These are phyloP conservation scores for Kuraishia cidri DNA, from an alignment of 805 yeast species.

Conservation along the genomic window DNA sequence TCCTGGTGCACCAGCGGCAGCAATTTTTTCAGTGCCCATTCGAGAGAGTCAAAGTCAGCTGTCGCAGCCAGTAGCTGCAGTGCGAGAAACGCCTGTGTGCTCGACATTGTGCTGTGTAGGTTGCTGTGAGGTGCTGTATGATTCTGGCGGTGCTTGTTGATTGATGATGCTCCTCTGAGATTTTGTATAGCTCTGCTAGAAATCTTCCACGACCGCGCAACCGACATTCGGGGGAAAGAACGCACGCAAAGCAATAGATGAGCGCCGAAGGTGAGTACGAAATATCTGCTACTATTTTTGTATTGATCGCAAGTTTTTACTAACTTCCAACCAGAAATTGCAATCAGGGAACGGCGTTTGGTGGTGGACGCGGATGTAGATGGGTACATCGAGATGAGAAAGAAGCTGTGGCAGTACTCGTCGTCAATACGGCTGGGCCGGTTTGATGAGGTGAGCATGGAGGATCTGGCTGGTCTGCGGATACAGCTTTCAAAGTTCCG, in stretches of 20 bases:
- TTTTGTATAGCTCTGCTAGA: too few species aligned
- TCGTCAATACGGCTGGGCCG: conserved; percentile 8
- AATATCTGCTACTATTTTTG: too few species aligned
- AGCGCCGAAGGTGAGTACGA: too few species aligned
- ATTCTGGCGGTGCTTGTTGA: too few species aligned
- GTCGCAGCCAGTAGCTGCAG: background rate
- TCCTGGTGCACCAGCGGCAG: background rate
- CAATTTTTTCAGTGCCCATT: background rate
- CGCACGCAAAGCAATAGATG: too few species aligned
- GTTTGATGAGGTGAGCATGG: conserved; percentile 6
- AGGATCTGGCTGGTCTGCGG: conserved; percentile 10
- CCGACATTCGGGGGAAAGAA: too few species aligned
- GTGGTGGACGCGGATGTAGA: conserved; percentile 21
- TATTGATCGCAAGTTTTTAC: too few species aligned
- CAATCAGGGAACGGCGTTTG: background rate
- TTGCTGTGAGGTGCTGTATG: too few species aligned
- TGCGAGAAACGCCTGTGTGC: background rate
- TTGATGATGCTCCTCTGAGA: too few species aligned
- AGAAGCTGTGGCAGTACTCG: conserved; percentile 9
- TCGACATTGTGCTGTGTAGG: too few species aligned
- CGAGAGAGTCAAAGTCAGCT: background rate
- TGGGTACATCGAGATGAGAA: conserved; percentile 12
- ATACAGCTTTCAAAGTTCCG: conserved; percentile 9
- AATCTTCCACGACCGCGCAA: too few species aligned
- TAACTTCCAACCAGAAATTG: too few species aligned